A percentile compares a stretch with the other conserved stretches of the same genome.
phyloP scores from a whole-genome alignment of 805 yeast species.

The Cyberlindnera samutprakarnensis region DNA sequence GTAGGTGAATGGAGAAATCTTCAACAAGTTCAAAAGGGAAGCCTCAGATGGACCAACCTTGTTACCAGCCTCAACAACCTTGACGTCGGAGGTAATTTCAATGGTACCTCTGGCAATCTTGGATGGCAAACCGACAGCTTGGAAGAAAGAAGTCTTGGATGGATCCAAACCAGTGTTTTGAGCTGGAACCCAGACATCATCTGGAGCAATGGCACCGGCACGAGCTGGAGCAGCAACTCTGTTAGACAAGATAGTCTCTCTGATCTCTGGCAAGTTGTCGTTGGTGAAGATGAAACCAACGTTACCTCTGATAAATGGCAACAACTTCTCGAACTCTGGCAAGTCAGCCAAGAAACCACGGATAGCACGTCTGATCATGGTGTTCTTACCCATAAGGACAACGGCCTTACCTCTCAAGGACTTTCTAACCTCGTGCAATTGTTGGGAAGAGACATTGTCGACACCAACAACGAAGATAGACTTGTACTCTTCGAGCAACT shows the following conservation, averaged over 20 bases:
- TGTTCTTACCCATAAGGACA: constrained; percentile 99
- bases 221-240: constrained; percentile 99
- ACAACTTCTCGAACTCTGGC: constrained; percentile 92
- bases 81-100: constrained; percentile 96
- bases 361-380: constrained; percentile 99
- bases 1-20: constrained; percentile 99
- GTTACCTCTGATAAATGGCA: constrained; percentile 96
- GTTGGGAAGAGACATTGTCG: constrained; percentile 99
- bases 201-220: constrained; percentile 99
- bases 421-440: constrained; percentile 99
- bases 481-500: constrained; percentile 93
- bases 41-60: constrained; percentile 99
- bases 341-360: constrained; percentile 90
- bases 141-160: constrained; percentile 99
- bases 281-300: constrained; percentile 99
- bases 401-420: constrained; percentile 91
- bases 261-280: constrained; percentile 83
- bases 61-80: constrained; percentile 79
- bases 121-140: constrained; percentile 99
- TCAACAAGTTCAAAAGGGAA: constrained; percentile 95
- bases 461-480: constrained; percentile 98
- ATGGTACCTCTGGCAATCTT: constrained; percentile 99
- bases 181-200: constrained; percentile 95
- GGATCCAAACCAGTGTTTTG: constrained; percentile 99
- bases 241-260: constrained; percentile 83